These are phyloP conservation scores for Pythium aristosporum DNA, from an alignment of 352 stramenopile genomes.

Conservation along the genomic window DNA sequence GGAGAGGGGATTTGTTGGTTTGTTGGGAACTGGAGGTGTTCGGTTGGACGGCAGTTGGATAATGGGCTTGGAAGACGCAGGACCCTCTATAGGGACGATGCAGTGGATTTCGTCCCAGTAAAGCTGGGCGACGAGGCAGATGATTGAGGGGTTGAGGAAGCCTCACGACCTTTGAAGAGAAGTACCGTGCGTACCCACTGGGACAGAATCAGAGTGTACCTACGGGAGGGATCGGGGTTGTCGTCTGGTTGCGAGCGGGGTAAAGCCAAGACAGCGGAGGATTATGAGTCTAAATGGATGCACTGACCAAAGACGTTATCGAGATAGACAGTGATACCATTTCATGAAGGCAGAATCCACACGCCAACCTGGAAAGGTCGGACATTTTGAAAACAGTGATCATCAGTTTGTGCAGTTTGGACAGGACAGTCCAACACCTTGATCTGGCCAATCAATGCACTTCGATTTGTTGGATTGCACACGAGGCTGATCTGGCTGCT, in stretches of 20 bases:
- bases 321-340: not conserved
- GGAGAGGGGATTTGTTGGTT: not conserved
- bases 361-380: not conserved
- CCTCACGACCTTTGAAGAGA: not conserved
- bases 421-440: not conserved
- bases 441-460: slow-evolving; percentile 1
- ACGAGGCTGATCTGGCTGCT: not conserved
- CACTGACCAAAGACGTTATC: not conserved
- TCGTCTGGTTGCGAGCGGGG: slow-evolving; percentile 4
- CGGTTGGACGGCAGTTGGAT: slow-evolving; percentile 2
- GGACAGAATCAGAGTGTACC: slow-evolving; percentile 5
- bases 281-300: too few species aligned
- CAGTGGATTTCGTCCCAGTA: too few species aligned
- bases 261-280: slow-evolving; percentile 1
- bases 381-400: not conserved
- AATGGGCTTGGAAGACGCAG: not conserved
- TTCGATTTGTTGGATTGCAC: not conserved
- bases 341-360: not conserved
- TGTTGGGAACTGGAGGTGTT: not conserved
- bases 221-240: slow-evolving; percentile 9
- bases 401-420: not conserved
- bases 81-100: too few species aligned
- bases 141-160: not conserved
- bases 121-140: slow-evolving; percentile 7
- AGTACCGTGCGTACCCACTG: slow-evolving; percentile 21